Conservation (phyloP, 208 protist species). For the Trypanosoma cruzi region DNA sequence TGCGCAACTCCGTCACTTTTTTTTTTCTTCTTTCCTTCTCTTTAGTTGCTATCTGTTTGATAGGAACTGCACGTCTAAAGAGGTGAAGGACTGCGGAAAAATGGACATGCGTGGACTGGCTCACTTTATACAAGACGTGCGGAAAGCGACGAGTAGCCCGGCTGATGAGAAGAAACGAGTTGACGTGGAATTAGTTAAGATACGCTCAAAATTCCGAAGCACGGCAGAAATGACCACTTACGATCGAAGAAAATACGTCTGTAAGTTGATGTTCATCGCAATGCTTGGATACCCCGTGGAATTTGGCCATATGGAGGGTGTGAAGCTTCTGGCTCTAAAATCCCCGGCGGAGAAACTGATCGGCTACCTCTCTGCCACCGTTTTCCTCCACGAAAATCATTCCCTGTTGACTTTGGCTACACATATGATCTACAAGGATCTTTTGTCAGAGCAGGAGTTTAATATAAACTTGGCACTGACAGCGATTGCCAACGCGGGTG, state of each 20-base stretch:
- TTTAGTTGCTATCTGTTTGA: background rate
- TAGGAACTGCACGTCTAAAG: background rate
- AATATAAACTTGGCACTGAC: slow-evolving; percentile 96
- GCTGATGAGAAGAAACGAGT: slow-evolving; percentile 96
- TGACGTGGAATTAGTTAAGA: slow-evolving; percentile 99
- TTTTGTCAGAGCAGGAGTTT: slow-evolving; percentile 92
- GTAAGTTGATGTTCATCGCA: slow-evolving; percentile 99
- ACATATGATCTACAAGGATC: slow-evolving; percentile 96
- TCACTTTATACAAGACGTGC: slow-evolving; percentile 96
- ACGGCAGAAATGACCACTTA: slow-evolving; percentile 91
- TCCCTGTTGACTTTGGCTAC: slow-evolving; percentile 98
- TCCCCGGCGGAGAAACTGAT: slow-evolving; percentile 98
- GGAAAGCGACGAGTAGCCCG: slow-evolving; percentile 89
- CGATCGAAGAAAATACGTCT: slow-evolving; percentile 99
- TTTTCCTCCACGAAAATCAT: slow-evolving; percentile 98
- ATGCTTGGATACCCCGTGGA: slow-evolving; percentile 99
- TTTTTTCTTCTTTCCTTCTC: slow-evolving; percentile 20
- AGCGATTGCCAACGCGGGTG: slow-evolving; percentile 97
- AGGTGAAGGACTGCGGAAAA: slow-evolving; percentile 34
- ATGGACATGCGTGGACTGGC: slow-evolving; percentile 97
- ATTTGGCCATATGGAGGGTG: slow-evolving; percentile 99
- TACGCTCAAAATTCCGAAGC: slow-evolving; percentile 97
- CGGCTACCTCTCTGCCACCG: slow-evolving; percentile 96
- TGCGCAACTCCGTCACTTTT: slow-evolving; percentile 10
- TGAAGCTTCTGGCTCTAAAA: slow-evolving; percentile 96